Evolutionary conservation across 176 grass and related monocot genomes (phyloP).

Genomic region (Cocos nucifera): DNA sequence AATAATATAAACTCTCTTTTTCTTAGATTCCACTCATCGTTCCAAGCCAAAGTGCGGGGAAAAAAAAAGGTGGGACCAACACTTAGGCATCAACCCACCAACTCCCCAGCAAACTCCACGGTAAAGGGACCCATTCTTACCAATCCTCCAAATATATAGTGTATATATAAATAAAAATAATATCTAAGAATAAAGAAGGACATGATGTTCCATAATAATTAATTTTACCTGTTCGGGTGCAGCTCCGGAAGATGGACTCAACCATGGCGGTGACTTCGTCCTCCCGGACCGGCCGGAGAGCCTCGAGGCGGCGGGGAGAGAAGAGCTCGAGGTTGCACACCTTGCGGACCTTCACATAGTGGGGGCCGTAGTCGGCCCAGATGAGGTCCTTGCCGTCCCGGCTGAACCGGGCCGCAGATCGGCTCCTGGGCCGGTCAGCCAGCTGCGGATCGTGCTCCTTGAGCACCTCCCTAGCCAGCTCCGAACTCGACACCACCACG

Average conservation of each 20-base stretch:
- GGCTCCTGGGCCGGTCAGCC: constrained; percentile 41
- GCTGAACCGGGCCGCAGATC: constrained; percentile 39
- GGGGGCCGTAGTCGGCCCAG: constrained; percentile 66
- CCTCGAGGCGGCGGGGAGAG: constrained; percentile 45
- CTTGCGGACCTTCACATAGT: constrained; percentile 79
- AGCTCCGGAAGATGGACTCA: constrained; percentile 35
- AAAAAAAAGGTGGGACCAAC: too few species aligned
- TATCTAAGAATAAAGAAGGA: too few species aligned
- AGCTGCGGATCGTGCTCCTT: constrained; percentile 57
- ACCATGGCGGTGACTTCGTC: constrained; percentile 76
- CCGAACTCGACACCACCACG: constrained; percentile 50
- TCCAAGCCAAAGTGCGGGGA: too few species aligned
- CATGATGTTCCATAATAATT: too few species aligned
- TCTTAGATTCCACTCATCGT: too few species aligned
- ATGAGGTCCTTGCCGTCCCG: constrained; percentile 51
- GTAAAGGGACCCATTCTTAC: too few species aligned
- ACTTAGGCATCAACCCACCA: too few species aligned
- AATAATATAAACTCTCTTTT: too few species aligned
- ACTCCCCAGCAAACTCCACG: too few species aligned
- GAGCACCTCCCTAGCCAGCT: constrained; percentile 55
- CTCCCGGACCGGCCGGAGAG: constrained; percentile 50
- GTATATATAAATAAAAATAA: too few species aligned
- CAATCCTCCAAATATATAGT: too few species aligned
- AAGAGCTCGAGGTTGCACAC: constrained; percentile 69
- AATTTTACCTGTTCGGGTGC: constrained; percentile 28